Evolutionary conservation across 257 asterid species (phyloP).

Genomic region (Plantago elongata): DNA sequence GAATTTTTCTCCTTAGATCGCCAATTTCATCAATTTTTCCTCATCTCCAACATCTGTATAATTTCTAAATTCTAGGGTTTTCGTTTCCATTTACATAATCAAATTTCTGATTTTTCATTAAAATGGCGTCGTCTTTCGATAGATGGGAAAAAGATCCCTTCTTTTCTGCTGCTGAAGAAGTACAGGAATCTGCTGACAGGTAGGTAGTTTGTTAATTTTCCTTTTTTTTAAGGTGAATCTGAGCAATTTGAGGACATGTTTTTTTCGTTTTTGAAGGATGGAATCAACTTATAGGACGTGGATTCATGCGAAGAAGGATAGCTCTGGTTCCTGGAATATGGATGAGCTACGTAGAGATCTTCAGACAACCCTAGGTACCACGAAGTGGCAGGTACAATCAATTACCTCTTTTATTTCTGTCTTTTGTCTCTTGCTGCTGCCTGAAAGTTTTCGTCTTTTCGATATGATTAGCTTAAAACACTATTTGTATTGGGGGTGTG

Average conservation of each 20-base stretch:
- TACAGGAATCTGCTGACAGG: slow-evolving; percentile 96
- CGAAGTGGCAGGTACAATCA: slow-evolving; percentile 83
- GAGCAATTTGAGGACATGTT: neutral
- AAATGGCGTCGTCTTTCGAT: slow-evolving; percentile 69
- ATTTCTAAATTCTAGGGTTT: too few species aligned
- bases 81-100: too few species aligned
- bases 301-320: slow-evolving; percentile 68
- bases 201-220: slow-evolving; percentile 40
- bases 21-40: too few species aligned
- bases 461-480: neutral
- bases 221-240: neutral
- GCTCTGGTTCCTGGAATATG: slow-evolving; percentile 52
- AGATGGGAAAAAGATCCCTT: slow-evolving; percentile 96
- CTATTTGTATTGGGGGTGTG: neutral
- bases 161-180: slow-evolving; percentile 93
- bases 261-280: slow-evolving; percentile 50
- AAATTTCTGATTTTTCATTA: slow-evolving; percentile 3
- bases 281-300: slow-evolving; percentile 86
- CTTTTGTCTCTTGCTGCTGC: neutral
- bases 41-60: too few species aligned
- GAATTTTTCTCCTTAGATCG: too few species aligned
- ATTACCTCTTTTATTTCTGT: neutral
- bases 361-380: slow-evolving; percentile 71
- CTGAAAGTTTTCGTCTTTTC: too few species aligned
- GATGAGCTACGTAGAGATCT: slow-evolving; percentile 79